Conservation (phyloP, 305 asterid genomes). For the Ilex paraguariensis region DNA sequence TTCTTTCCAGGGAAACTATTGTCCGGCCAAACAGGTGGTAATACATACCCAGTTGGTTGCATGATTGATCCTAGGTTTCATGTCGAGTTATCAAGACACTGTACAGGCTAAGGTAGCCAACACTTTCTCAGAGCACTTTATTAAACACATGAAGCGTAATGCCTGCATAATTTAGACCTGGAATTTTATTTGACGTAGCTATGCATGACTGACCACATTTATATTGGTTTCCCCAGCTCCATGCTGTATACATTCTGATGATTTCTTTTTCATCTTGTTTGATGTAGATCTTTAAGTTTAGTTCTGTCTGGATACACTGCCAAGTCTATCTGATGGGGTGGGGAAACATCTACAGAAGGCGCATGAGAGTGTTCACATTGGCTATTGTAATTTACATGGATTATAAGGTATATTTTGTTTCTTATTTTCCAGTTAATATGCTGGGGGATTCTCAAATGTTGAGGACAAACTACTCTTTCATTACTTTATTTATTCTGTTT, state of each 20-base stretch:
- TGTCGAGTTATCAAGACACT: too few species aligned
- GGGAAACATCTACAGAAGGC: slow-evolving; percentile 88
- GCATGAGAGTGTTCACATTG: slow-evolving; percentile 75
- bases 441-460: not conserved
- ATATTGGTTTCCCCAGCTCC: too few species aligned
- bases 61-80: too few species aligned
- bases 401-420: slow-evolving; percentile 57
- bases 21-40: too few species aligned
- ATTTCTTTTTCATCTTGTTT: slow-evolving; percentile 4
- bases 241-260: slow-evolving; percentile 5
- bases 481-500: slow-evolving; percentile 3
- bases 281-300: not conserved
- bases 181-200: too few species aligned
- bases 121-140: too few species aligned
- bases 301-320: slow-evolving; percentile 20
- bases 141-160: too few species aligned
- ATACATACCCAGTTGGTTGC: too few species aligned
- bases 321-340: slow-evolving; percentile 61
- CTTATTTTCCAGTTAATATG: not conserved
- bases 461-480: slow-evolving; percentile 1
- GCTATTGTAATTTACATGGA: slow-evolving; percentile 82
- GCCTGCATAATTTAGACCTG: too few species aligned
- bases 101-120: too few species aligned
- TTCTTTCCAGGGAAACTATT: too few species aligned
- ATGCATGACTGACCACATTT: too few species aligned